Conservation (phyloP, 352 stramenopile species). For the Globisporangium polare region DNA sequence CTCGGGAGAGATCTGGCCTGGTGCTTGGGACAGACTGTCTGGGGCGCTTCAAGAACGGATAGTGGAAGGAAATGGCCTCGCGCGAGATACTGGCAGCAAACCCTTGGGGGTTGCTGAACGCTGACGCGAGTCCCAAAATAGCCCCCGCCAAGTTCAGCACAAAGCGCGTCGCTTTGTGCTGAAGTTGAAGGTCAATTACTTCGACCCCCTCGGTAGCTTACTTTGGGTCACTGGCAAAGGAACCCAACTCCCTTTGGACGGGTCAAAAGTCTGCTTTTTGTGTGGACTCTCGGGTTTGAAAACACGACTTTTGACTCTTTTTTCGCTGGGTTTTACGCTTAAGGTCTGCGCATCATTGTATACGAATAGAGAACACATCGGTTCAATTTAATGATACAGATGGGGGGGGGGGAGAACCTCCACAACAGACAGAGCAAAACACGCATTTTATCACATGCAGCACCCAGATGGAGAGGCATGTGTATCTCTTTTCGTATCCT, state of each 20-base stretch:
- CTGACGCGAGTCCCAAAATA: conserved; percentile 3
- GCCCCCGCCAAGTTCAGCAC: conserved; percentile 1
- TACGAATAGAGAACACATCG: no score
- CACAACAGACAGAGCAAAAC: neutral
- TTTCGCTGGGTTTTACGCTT: no score
- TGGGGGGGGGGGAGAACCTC: no score
- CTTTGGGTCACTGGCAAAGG: no score
- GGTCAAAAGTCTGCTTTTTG: no score
- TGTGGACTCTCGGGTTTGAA: no score
- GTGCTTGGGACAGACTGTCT: neutral
- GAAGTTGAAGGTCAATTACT: no score
- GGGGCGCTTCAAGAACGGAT: neutral
- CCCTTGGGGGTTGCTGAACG: neutral
- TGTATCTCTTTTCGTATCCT: neutral
- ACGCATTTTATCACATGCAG: conserved; percentile 5
- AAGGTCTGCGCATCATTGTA: no score
- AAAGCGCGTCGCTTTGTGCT: neutral
- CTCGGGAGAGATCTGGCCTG: neutral
- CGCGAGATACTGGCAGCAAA: neutral
- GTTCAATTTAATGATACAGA: no score
- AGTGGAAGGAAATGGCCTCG: neutral
- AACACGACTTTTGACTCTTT: no score
- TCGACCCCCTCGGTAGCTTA: no score
- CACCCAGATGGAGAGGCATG: neutral
- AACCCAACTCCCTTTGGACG: no score